Percentiles rank a stretch among this genome's conserved stretches.
Conservation (phyloP, 257 asterid species). For the Solanum pinnatisectum region DNA sequence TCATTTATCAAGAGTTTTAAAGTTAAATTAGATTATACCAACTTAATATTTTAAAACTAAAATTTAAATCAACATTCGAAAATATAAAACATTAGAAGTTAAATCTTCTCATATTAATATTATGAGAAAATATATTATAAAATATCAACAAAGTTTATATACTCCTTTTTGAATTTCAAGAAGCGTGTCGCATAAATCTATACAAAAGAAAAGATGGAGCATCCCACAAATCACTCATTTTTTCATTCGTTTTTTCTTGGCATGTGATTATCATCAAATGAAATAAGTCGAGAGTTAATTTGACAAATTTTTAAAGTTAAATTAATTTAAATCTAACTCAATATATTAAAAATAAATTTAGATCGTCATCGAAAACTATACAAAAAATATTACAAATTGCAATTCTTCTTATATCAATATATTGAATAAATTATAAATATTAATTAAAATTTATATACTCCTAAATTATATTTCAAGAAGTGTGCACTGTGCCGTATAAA, state of each 20-base stretch:
- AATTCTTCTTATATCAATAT: neutral
- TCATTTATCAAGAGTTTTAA: neutral
- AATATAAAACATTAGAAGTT: neutral
- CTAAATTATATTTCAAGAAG: neutral
- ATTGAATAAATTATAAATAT: neutral
- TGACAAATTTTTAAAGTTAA: neutral
- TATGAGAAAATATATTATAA: neutral
- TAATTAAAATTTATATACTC: neutral
- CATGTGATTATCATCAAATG: neutral
- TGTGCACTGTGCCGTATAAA: no score
- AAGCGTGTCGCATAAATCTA: no score
- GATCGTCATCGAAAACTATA: neutral
- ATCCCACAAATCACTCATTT: neutral
- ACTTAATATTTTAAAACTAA: neutral
- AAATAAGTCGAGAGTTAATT: neutral
- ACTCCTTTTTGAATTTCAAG: no score
- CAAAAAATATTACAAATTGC: neutral
- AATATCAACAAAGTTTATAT: no score
- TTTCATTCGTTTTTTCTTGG: neutral
- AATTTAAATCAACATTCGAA: neutral
- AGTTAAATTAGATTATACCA: neutral
- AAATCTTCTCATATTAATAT: neutral
- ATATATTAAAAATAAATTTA: neutral
- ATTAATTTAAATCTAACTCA: accelerated
- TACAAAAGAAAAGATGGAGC: neutral